Conservation (phyloP, 768 basidiomycete genomes). For the Pleurotus salmoneostramineus region DNA sequence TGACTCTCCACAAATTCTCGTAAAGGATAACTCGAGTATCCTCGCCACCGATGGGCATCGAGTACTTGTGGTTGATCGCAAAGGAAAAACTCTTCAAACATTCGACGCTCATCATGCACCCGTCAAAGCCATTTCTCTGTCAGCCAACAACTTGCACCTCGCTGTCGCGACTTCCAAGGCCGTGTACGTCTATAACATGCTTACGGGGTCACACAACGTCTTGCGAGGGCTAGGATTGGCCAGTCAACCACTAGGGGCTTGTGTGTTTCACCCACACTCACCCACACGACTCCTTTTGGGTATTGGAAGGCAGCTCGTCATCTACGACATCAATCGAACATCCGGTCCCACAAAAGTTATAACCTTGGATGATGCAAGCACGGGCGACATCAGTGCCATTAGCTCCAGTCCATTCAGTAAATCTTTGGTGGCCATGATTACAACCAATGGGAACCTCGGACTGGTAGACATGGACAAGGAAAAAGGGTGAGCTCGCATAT, state of each 20-base stretch:
- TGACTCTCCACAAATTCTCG: constrained; percentile 26
- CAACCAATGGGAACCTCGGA: constrained; percentile 46
- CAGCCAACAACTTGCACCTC: constrained; percentile 53
- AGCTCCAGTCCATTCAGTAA: constrained; percentile 76
- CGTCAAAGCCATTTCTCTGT: constrained; percentile 53
- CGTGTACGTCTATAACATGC: constrained; percentile 59
- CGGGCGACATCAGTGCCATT: constrained; percentile 51
- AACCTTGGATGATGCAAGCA: constrained; percentile 24
- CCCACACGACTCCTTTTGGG: constrained; percentile 59
- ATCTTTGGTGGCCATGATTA: constrained; percentile 59
- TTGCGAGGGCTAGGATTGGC: constrained; percentile 49
- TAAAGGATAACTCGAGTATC: constrained; percentile 31
- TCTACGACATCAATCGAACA: constrained; percentile 62
- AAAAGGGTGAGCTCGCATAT: constrained; percentile 44
- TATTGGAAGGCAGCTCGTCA: constrained; percentile 44
- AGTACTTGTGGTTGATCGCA: constrained; percentile 46
- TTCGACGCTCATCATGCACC: constrained; percentile 46
- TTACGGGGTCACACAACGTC: constrained; percentile 45
- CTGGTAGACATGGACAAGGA: constrained; percentile 76
- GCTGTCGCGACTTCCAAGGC: constrained; percentile 49
- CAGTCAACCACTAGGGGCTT: constrained; percentile 36
- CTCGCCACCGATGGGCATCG: constrained; percentile 44
- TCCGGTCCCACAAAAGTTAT: constrained; percentile 53
- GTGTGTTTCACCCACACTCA: constrained; percentile 60
- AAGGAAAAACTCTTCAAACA: constrained; percentile 40